Conservation (phyloP, 176 grass and related monocot genomes). For the Oryza meyeriana region DNA sequence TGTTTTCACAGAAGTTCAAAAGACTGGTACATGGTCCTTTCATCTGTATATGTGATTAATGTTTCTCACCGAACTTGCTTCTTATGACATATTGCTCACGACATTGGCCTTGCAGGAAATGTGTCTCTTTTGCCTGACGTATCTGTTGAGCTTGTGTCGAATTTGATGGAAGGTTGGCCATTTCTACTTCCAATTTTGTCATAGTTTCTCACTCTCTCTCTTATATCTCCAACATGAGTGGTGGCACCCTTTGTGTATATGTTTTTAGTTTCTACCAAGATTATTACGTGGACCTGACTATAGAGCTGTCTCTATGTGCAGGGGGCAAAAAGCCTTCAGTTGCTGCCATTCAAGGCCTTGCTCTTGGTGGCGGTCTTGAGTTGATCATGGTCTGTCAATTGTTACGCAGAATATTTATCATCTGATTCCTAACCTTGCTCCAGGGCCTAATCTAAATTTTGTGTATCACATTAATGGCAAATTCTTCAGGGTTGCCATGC, state of each 20-base stretch:
- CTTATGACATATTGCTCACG: neutral
- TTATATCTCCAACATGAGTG: neutral
- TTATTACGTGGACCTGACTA: neutral
- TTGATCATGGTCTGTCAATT: slow-evolving; percentile 61
- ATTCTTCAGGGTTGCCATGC: slow-evolving; percentile 81
- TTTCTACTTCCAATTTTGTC: slow-evolving; percentile 13
- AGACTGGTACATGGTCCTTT: slow-evolving; percentile 53
- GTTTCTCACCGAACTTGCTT: neutral
- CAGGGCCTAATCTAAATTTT: neutral
- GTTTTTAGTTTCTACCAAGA: neutral
- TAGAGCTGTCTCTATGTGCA: slow-evolving; percentile 32
- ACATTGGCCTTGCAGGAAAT: slow-evolving; percentile 47
- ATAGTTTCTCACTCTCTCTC: neutral
- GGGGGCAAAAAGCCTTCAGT: slow-evolving; percentile 87
- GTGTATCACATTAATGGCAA: neutral
- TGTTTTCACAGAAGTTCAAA: slow-evolving; percentile 73
- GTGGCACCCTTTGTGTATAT: neutral
- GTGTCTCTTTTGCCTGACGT: slow-evolving; percentile 67
- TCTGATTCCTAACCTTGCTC: neutral
- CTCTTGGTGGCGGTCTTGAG: slow-evolving; percentile 95
- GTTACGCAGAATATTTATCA: slow-evolving; percentile 9
- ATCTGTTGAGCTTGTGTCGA: slow-evolving; percentile 80
- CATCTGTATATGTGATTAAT: neutral
- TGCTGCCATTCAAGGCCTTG: slow-evolving; percentile 92
- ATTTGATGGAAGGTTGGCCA: slow-evolving; percentile 69